Evolutionary conservation across 257 asterid species (phyloP).

Genomic region (Rauvolfia tetraphylla): DNA sequence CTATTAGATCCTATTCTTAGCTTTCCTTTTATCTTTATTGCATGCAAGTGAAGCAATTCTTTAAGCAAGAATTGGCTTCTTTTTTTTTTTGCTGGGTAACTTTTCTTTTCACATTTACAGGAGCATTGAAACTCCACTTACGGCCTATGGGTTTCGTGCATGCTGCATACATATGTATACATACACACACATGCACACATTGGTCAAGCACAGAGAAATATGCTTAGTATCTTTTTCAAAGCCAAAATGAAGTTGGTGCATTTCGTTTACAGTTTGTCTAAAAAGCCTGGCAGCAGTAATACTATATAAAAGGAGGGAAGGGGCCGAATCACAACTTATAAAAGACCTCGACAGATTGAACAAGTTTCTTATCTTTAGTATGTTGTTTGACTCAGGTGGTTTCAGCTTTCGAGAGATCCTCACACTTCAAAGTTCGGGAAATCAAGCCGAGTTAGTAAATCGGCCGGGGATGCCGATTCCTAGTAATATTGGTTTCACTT

Average conservation of each 20-base stretch:
- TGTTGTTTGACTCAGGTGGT: constrained; percentile 14
- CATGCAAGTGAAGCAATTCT: neutral
- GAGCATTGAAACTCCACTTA: too few species aligned
- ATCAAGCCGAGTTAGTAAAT: neutral
- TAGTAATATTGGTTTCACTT: too few species aligned
- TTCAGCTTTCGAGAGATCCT: neutral
- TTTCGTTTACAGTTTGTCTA: too few species aligned
- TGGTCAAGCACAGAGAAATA: too few species aligned
- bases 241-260: too few species aligned
- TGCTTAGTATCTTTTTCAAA: too few species aligned
- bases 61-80: neutral
- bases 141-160: too few species aligned
- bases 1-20: constrained; percentile 16
- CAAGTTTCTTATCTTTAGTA: neutral
- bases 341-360: neutral
- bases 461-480: neutral
- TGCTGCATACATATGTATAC: too few species aligned
- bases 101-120: neutral
- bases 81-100: too few species aligned
- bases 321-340: neutral
- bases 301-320: neutral
- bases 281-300: too few species aligned
- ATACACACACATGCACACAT: too few species aligned
- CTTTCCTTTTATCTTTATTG: neutral
- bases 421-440: too few species aligned